Percentiles rank a stretch among this genome's conserved stretches.
Conservation (phyloP, 179 eudicot genomes). For the Vitellaria paradoxa region DNA sequence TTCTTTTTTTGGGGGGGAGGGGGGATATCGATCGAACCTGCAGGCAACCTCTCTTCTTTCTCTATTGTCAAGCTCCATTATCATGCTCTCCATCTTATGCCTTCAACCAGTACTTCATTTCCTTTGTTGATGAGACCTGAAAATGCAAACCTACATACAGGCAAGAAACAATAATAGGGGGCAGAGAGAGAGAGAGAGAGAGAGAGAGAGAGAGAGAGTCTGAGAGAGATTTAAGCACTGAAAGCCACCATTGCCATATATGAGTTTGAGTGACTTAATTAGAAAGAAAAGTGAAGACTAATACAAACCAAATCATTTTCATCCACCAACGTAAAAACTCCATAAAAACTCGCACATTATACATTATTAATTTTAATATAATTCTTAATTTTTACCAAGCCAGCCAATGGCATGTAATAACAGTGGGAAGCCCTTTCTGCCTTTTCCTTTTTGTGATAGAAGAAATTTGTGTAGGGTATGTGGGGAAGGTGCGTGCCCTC, state of each 20-base stretch:
- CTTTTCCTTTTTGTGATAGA: neutral
- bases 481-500: neutral
- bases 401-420: constrained; percentile 1
- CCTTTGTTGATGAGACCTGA: constrained; percentile 2
- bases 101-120: constrained; percentile 15
- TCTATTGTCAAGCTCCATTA: neutral
- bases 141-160: neutral
- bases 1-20: too few relatives aligned
- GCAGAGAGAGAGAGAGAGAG: neutral
- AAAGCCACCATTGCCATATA: neutral
- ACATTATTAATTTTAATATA: constrained; percentile 5
- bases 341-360: constrained; percentile 11
- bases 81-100: neutral
- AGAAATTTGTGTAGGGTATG: neutral
- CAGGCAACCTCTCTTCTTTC: neutral
- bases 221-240: too few relatives aligned
- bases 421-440: neutral
- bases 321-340: neutral
- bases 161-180: neutral
- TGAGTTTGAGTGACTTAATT: neutral
- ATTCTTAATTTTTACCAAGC: constrained; percentile 8
- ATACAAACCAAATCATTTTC: neutral
- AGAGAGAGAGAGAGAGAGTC: neutral
- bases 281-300: too few relatives aligned
- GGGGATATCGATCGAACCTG: constrained; percentile 9